Conservation (phyloP, 805 yeast genomes). For the Suhomyces kilbournensis region DNA sequence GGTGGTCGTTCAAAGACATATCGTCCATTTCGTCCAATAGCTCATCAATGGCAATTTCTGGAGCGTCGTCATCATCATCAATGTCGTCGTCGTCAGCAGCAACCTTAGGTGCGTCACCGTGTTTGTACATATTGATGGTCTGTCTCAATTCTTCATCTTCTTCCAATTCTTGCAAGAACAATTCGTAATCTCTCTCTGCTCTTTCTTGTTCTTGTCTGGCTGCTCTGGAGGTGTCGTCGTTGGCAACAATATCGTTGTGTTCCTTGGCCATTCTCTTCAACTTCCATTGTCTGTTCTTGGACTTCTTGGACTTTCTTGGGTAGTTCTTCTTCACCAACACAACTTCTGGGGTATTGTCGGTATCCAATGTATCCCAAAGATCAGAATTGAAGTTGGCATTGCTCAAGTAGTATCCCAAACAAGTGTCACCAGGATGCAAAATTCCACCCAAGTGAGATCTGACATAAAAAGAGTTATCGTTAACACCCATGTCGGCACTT, state of each 20-base stretch:
- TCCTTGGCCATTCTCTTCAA: slow-evolving; percentile 97
- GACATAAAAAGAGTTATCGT: slow-evolving; percentile 77
- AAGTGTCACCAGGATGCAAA: slow-evolving; percentile 95
- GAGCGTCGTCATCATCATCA: slow-evolving; percentile 75
- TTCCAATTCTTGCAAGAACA: slow-evolving; percentile 94
- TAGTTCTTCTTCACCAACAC: slow-evolving; percentile 85
- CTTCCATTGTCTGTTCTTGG: slow-evolving; percentile 82
- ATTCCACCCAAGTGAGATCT: slow-evolving; percentile 93
- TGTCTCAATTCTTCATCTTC: slow-evolving; percentile 95
- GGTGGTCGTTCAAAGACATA: slow-evolving; percentile 71
- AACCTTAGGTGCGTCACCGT: slow-evolving; percentile 28
- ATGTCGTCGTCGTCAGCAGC: slow-evolving; percentile 40
- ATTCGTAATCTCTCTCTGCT: slow-evolving; percentile 92
- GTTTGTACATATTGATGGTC: slow-evolving; percentile 84
- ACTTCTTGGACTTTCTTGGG: slow-evolving; percentile 70
- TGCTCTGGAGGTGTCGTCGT: slow-evolving; percentile 56
- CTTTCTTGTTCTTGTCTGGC: slow-evolving; percentile 86
- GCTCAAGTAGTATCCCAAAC: slow-evolving; percentile 81
- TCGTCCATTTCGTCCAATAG: slow-evolving; percentile 92
- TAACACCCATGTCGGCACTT: slow-evolving; percentile 80
- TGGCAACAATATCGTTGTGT: slow-evolving; percentile 82
- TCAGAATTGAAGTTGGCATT: slow-evolving; percentile 89
- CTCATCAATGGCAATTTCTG: slow-evolving; percentile 87
- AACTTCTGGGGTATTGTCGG: slow-evolving; percentile 75
- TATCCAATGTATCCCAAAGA: slow-evolving; percentile 67